Evolutionary conservation across 2,329 filamentous ascomycete genomes (phyloP).

Genomic region (Achaetomium macrosporum): DNA sequence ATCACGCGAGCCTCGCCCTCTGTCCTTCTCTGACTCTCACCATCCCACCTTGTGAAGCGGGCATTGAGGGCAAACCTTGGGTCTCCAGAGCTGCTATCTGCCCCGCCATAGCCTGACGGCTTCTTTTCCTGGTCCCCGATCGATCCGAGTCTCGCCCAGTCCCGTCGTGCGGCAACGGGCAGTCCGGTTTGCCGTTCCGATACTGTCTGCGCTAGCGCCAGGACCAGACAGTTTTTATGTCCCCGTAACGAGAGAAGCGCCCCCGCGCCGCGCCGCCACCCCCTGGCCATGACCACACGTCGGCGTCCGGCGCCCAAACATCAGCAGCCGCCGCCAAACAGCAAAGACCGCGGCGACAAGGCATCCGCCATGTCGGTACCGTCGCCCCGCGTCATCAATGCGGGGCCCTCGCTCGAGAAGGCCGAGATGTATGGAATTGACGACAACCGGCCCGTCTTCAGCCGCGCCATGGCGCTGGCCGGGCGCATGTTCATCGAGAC

Average conservation of each 20-base stretch:
- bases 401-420: slow-evolving; percentile 48
- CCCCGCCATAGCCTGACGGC: neutral
- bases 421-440: slow-evolving; percentile 50
- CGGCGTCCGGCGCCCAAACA: slow-evolving; percentile 27
- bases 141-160: neutral
- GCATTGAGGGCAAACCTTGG: neutral
- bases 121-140: neutral
- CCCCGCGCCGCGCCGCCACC: slow-evolving; percentile 16
- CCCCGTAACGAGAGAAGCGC: slow-evolving; percentile 12
- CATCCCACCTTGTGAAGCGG: neutral
- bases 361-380: slow-evolving; percentile 19
- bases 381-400: slow-evolving; percentile 48
- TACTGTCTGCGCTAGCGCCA: no score
- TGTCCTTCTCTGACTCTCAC: neutral
- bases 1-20: neutral
- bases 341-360: slow-evolving; percentile 25
- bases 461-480: slow-evolving; percentile 45
- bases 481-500: slow-evolving; percentile 52
- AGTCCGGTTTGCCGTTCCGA: neutral
- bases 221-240: slow-evolving; percentile 18
- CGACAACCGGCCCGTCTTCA: slow-evolving; percentile 45
- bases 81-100: neutral
- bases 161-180: neutral
- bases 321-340: slow-evolving; percentile 24
- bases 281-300: slow-evolving; percentile 25